These are phyloP conservation scores for Trichoderma sp. DNA, from an alignment of 2,329 filamentous ascomycete genomes.

Conservation along the genomic window DNA sequence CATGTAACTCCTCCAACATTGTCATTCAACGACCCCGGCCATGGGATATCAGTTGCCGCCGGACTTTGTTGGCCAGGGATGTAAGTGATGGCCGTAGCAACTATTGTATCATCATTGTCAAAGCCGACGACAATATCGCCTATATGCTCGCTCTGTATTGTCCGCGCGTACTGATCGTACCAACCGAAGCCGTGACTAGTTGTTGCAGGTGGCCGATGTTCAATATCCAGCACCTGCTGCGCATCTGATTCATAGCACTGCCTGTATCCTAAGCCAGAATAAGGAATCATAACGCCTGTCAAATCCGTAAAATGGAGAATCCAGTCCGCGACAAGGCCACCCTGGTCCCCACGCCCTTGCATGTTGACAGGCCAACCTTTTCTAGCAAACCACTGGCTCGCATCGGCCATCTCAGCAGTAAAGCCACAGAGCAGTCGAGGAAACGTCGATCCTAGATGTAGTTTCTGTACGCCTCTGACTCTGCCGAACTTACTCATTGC, in stretches of 20 bases:
- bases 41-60: slow-evolving; percentile 54
- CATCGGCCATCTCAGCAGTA: slow-evolving; percentile 42
- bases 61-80: slow-evolving; percentile 48
- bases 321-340: slow-evolving; percentile 56
- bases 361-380: slow-evolving; percentile 55
- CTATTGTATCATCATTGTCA: slow-evolving; percentile 48
- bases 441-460: slow-evolving; percentile 61
- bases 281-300: slow-evolving; percentile 43
- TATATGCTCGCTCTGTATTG: slow-evolving; percentile 50
- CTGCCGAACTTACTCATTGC: slow-evolving; percentile 51
- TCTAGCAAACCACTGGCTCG: slow-evolving; percentile 54
- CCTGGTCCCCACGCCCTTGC: slow-evolving; percentile 44
- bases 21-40: slow-evolving; percentile 52
- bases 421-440: slow-evolving; percentile 59
- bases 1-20: slow-evolving; percentile 62
- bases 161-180: slow-evolving; percentile 60
- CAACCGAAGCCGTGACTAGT: slow-evolving; percentile 54
- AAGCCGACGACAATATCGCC: slow-evolving; percentile 57
- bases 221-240: slow-evolving; percentile 50
- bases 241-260: slow-evolving; percentile 50
- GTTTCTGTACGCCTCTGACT: slow-evolving; percentile 53
- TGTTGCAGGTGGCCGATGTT: slow-evolving; percentile 46
- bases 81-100: slow-evolving; percentile 58
- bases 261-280: slow-evolving; percentile 46
- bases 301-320: slow-evolving; percentile 54